Evolutionary conservation across 1,284 basidiomycete genomes (phyloP), one percentile per base, ranked within the genome.

Genomic region (Clitocybe nebularis): DNA sequence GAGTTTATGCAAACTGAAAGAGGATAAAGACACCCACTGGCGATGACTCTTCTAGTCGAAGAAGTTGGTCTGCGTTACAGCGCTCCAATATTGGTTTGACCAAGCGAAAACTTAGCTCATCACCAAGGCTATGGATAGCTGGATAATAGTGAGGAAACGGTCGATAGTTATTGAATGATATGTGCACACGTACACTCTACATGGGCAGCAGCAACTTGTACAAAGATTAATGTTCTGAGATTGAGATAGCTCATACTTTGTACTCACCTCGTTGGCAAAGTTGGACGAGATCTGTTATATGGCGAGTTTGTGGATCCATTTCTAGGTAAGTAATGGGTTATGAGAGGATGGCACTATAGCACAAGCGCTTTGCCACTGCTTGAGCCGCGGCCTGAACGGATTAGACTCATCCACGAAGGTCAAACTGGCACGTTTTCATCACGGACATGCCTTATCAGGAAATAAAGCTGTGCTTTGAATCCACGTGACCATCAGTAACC

Each of bases 81-180:
- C 74, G 71, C 55, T 84, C 77, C 46, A 89, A 67, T 34, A 89
- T 77, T 33, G 87, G 87, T 55, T 72, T 74, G 48, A 84, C 72
- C 34, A 89, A 68, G 35, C 72, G 67, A 59, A 76, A 81, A 39
- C 74, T 74, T 50, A 84, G 60, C 43, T 75, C 73, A 48, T 76
- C 72, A 11, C 80, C 81, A 32, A 85, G 62, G 52, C 71, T 73
- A 41, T 60, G 59, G 49, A 85, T 79, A 35, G 68, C 82, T 84
- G 42, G 45, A 13, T 40, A 16, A 36, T 23, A 43, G 36, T 41
- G 30, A 36, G 26, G 6, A 40, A 39, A 34, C 28, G 24, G 21
- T 47, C n/a, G 4, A 32, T 39, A 41, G 21, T 16, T 22, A 22
- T 34, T 11, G n/a, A 16, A 13, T 34, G 39, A 16, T 10, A 25